Evolutionary conservation across 75 land plant species (phyloP), one percentile per base, ranked within the genome.

Genomic region (Adiantum capillusveneris): DNA sequence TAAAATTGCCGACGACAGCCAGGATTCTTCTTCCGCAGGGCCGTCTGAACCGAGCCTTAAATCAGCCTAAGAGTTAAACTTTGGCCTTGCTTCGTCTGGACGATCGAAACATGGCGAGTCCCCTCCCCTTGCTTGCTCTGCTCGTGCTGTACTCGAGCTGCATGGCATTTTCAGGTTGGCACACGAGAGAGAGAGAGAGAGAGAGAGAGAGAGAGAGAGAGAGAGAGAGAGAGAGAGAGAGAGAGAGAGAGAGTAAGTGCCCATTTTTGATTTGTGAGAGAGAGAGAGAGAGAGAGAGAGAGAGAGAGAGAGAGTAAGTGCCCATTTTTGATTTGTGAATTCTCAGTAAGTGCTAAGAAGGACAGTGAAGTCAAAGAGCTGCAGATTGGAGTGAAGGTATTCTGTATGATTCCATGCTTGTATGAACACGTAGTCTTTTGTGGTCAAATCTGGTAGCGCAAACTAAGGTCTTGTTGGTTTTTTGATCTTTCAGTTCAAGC

Each of bases 301-400:
- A 49, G 54, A 25, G 55, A 31, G 57, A 41, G 22, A 24, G 24
- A 57, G 45, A 22, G 34, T 11, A 18, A 29, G 31, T 13, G 20
- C 24, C 37, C 16, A n/a, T 3, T 22, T 30, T 18, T 65, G 25
- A 26, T 58, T 26, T 34, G 11, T 66, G 52, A 69, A 67, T 81
- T 53, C 24, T 59, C 29, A 29, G 75, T 76, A 5, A 5, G 7
- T 22, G 77, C 67, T 61, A 73, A 67, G 60, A 66, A 63, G 34
- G 65, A 68, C 12, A 59, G 57, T 37, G 84, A 81, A 50, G 84
- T 82, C 31, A 66, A 59, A 51, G 84, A 82, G 68, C 83, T 82
- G 11, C 84, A 82, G 68, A 82, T 82, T 39, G 84, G 84, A 28
- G 83, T 82, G 53, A 82, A 79, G 82, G 82, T 76, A 57, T 11